A percentile compares a stretch with the other conserved stretches of the same genome.
Conservation (phyloP, 805 yeast genomes). For the Wickerhamiella alocasiicola region DNA sequence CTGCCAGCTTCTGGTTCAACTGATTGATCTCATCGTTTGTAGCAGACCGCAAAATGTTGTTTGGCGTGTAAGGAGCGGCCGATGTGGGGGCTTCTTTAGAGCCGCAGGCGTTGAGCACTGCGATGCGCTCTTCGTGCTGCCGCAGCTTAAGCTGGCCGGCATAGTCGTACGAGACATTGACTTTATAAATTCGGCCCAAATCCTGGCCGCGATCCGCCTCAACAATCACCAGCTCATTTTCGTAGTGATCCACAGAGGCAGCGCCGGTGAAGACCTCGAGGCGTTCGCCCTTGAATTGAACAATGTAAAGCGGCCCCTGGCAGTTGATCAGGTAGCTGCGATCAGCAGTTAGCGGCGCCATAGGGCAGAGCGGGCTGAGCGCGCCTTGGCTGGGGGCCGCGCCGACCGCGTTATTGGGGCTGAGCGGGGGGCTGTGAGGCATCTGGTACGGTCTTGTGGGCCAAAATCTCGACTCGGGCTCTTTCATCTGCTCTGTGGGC, state of each 20-base stretch:
- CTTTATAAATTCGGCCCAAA: slow-evolving; percentile 50
- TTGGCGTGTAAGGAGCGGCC: slow-evolving; percentile 40
- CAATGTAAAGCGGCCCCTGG: slow-evolving; percentile 37
- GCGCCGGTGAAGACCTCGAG: slow-evolving; percentile 65
- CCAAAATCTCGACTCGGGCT: slow-evolving; percentile 6
- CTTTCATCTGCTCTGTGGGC: slow-evolving; percentile 6
- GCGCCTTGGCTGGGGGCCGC: too few relatives aligned
- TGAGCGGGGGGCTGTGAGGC: slow-evolving; percentile 8
- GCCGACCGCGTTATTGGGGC: slow-evolving; percentile 9
- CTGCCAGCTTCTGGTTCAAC: slow-evolving; percentile 44
- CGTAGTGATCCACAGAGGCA: slow-evolving; percentile 26
- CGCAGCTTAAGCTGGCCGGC: slow-evolving; percentile 54
- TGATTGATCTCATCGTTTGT: slow-evolving; percentile 47
- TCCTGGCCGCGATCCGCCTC: slow-evolving; percentile 78
- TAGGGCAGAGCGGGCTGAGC: background rate
- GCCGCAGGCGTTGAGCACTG: slow-evolving; percentile 37
- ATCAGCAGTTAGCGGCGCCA: slow-evolving; percentile 1
- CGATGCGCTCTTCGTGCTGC: slow-evolving; percentile 62
- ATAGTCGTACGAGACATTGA: slow-evolving; percentile 48
- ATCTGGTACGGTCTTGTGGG: background rate
- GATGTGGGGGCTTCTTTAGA: slow-evolving; percentile 33
- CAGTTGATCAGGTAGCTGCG: slow-evolving; percentile 9
- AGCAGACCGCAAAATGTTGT: slow-evolving; percentile 53
- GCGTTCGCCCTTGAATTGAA: slow-evolving; percentile 69
- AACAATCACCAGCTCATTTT: slow-evolving; percentile 63